Base-by-base conservation (phyloP, 116 monocot species). In the Trichopus zeylanicus region DNA sequence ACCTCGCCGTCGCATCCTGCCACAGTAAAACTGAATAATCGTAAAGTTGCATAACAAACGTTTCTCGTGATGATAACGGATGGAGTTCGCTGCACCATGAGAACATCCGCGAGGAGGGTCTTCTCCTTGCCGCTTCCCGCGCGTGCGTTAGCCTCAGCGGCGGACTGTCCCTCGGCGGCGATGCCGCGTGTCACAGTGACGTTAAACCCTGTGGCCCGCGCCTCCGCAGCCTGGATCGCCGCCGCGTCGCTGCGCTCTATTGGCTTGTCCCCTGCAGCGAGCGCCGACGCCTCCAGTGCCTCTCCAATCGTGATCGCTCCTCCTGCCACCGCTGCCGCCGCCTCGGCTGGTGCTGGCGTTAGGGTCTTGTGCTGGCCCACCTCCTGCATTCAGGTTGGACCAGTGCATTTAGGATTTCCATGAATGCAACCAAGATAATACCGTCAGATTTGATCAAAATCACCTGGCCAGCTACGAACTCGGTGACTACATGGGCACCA, bases 161-260 rank as follows among this genome's bases (percentile, higher is more conserved):
- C 80, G 1, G 67, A 37, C 39, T 76, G 74, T 10, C 80, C 83
- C 22, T 29, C 42, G 1, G 80, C 70, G 0, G 71, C 77, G 6
- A 88, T 28, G 5, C 80, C 84, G n/a, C 68, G 74, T 0, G 67
- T 60, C 4, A 69, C 1, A 1, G 46, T 66, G 19, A 7, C 32
- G 16, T 70, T 56, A 7, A 22, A 7, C 15, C 87, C 76, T 3
- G 88, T 74, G 0, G 83, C 84, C 4, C 67, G 42, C 25, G 60
- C 60, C 55, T 80, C 77, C 1, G 82, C 82, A 0, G 79, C 78
- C 35, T 79, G 76, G 31, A 87, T 76, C 5, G 83, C 80, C 0
- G 82, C 78, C 1, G 80, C 88, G 26, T 88, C 80, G 47, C 71
- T 72, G 23, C 24, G 37, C 12, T 72, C 80, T 38, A 88, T 68